Percentiles rank a stretch among this genome's conserved stretches.
These are phyloP conservation scores for Seiridium cupressi DNA, from an alignment of 2,329 filamentous ascomycete genomes.

Conservation along the genomic window DNA sequence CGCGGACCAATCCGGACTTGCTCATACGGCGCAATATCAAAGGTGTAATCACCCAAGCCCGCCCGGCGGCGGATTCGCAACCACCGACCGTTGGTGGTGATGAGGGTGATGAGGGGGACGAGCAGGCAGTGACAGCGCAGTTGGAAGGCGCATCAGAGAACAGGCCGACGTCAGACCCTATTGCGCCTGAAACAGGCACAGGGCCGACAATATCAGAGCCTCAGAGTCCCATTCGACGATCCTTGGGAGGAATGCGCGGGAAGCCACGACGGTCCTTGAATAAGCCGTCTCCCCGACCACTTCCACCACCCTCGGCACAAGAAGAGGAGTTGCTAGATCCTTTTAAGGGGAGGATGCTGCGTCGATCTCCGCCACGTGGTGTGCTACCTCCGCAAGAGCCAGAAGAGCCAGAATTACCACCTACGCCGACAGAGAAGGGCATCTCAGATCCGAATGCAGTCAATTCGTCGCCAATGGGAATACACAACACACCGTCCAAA, in stretches of 20 bases:
- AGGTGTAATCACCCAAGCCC: no score
- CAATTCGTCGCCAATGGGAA: conserved; percentile 55
- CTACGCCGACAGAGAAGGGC: conserved; percentile 48
- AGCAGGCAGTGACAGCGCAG: conserved; percentile 28
- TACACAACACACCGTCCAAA: conserved; percentile 58
- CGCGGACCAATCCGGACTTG: conserved; percentile 59
- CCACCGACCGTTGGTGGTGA: conserved; percentile 12
- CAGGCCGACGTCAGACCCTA: conserved; percentile 7
- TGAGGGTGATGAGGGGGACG: conserved; percentile 11
- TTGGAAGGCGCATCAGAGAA: conserved; percentile 24
- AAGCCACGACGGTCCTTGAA: conserved; percentile 38
- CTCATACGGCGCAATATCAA: conserved; percentile 41
- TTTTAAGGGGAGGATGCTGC: conserved; percentile 34
- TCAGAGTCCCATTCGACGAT: conserved; percentile 19
- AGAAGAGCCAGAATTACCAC: conserved; percentile 65
- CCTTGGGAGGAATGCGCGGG: conserved; percentile 31
- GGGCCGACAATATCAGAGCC: conserved; percentile 8
- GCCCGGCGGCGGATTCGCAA: no score
- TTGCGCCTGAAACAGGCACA: neutral
- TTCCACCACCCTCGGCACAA: conserved; percentile 43
- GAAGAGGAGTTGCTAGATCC: conserved; percentile 42
- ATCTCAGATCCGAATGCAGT: conserved; percentile 48
- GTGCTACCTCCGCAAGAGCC: conserved; percentile 28
- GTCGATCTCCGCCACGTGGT: conserved; percentile 33
- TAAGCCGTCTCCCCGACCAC: conserved; percentile 43